A percentile compares a stretch with the other conserved stretches of the same genome.
Evolutionary conservation across 345 rosid genomes (phyloP).

Genomic region (Salix udensis): DNA sequence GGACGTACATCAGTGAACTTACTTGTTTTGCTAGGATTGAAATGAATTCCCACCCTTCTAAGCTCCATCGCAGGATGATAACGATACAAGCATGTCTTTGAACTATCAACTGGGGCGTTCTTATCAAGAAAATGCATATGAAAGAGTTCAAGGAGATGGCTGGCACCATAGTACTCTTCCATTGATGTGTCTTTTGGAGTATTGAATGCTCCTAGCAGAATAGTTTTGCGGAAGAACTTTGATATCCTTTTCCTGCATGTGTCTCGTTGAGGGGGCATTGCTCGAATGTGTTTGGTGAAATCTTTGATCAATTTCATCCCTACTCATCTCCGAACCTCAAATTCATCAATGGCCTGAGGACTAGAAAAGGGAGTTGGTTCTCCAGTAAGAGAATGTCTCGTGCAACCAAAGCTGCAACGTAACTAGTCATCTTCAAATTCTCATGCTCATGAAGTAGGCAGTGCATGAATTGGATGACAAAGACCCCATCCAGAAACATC

Average conservation of each 20-base stretch:
- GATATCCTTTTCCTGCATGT: background rate
- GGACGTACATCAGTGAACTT: background rate
- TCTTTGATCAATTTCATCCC: background rate
- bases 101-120: background rate
- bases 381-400: conserved; percentile 8
- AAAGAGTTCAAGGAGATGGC: background rate
- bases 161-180: background rate
- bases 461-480: background rate
- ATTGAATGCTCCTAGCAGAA: background rate
- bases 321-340: background rate
- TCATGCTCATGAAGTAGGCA: no score
- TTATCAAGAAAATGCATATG: background rate
- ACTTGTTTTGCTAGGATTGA: background rate
- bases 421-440: background rate
- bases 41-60: conserved; percentile 9
- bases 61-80: conserved; percentile 13
- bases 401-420: background rate
- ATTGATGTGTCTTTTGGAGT: no score
- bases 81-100: background rate
- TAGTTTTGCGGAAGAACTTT: background rate
- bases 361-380: conserved; percentile 7
- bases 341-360: background rate
- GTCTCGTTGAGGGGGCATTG: background rate
- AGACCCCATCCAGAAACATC: background rate
- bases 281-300: background rate